These are phyloP conservation scores for Porodaedalea pini DNA, from an alignment of 1,284 basidiomycete genomes.

Conservation along the genomic window DNA sequence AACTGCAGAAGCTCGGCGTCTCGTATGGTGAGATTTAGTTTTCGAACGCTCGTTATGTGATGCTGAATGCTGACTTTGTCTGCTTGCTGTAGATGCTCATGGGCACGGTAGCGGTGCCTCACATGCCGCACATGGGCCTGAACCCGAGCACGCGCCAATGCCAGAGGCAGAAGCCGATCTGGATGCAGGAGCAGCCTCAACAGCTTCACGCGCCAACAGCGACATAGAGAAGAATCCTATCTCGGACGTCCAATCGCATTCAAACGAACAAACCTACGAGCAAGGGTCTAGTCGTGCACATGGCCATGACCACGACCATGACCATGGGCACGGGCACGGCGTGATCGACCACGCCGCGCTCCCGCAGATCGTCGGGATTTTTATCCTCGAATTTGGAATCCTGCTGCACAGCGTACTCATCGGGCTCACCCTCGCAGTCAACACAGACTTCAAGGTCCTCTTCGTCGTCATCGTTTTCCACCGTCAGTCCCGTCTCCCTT, in stretches of 20 bases:
- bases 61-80: not conserved
- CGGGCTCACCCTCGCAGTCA: constrained; percentile 89
- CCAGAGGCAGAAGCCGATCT: constrained; percentile 15
- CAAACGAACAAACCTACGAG: not conserved
- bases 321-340: constrained; percentile 21
- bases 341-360: constrained; percentile 41
- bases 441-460: constrained; percentile 75
- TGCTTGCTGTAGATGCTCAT: constrained; percentile 47
- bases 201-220: constrained; percentile 17
- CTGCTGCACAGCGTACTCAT: constrained; percentile 89
- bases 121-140: constrained; percentile 70
- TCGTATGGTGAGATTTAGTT: constrained; percentile 43
- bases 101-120: constrained; percentile 59
- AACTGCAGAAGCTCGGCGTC: constrained; percentile 52
- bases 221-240: constrained; percentile 21
- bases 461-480: constrained; percentile 93
- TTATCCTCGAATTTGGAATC: constrained; percentile 90
- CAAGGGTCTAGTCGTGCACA: constrained; percentile 13
- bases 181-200: constrained; percentile 21
- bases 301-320: not conserved
- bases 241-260: not conserved
- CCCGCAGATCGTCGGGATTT: constrained; percentile 83
- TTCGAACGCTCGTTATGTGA: not conserved
- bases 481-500: constrained; percentile 44
- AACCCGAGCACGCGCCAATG: constrained; percentile 31